Evolutionary conservation across 2,329 filamentous ascomycete species (phyloP), one percentile per base, ranked within the genome.

Genomic region (Penicillium sp.): DNA sequence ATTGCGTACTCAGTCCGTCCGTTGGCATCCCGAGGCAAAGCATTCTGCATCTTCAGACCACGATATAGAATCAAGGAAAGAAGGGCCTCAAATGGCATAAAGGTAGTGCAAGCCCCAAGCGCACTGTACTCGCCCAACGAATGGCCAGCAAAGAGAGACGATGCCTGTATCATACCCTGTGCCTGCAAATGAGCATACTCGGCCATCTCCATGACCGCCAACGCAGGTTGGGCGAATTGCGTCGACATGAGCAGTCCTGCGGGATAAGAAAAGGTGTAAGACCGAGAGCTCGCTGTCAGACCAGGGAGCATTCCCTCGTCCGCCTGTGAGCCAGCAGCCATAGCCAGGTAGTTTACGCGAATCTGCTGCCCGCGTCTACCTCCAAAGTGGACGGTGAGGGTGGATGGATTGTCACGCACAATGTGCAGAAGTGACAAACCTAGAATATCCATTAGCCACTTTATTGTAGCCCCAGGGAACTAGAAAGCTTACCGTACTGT

Each of bases 301-400:
- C 95, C 93, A 83, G 97, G 97, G 85, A 98, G 97, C 75, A 97
- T 97, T 80, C 92, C 94, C 84, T 97, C 93, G 1, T 93, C 96
- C 80, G 96, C 97, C 81, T 96, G 91, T 44, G 86, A 86, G 26
- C 26, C 26, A 3, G 26, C 26, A 26, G 26, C 26, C 93, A 97
- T 97, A 64, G 93, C 89, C 89, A 97, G 97, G 83, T 98, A 97
- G 81, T 97, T 97, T 74, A 95, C 90, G 63, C 94, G 91, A 71
- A 98, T 97, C 51, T 91, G 91, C 82, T 97, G 97, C 74, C 94
- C 94, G 60, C 92, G 90, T 65, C 93, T 91, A 50, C 94, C 93
- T 81, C 94, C 93, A 75, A 98, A 98, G 83, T 97, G 91, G 67
- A 98, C 91, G 17, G 94, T 97, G 57, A 97, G 88, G 81, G 97